Evolutionary conservation across 2,329 filamentous ascomycete genomes (phyloP).

Genomic region (Exophiala viscosa): DNA sequence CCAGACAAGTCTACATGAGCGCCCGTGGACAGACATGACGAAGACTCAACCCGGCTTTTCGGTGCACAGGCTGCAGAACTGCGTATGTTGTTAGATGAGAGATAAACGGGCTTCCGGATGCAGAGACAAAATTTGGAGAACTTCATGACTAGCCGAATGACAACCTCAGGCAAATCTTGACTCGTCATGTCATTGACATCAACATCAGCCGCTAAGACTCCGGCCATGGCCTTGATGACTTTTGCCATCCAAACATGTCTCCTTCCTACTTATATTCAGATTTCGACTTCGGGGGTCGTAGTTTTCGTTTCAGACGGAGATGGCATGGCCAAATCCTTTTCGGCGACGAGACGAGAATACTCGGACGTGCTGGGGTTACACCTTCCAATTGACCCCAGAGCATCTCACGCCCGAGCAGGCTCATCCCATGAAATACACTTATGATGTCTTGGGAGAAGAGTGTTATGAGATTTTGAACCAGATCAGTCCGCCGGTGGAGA

Average conservation of each 20-base stretch:
- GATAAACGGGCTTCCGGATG: background rate
- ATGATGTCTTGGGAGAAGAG: constrained; percentile 65
- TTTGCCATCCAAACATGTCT: background rate
- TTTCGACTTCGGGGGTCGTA: background rate
- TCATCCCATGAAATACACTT: constrained; percentile 59
- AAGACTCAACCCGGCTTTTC: background rate
- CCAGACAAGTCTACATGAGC: constrained; percentile 1
- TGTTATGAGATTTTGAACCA: constrained; percentile 62
- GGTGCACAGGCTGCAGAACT: too few species aligned
- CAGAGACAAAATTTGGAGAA: background rate
- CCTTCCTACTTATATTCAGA: background rate
- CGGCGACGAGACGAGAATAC: constrained; percentile 28
- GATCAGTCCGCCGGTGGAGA: constrained; percentile 48
- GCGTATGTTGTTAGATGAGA: background rate
- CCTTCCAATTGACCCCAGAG: constrained; percentile 64
- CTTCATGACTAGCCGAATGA: constrained; percentile 9
- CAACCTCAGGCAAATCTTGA: background rate
- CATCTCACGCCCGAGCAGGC: constrained; percentile 61
- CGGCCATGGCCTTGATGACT: background rate
- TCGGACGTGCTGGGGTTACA: constrained; percentile 57
- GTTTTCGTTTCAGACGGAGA: constrained; percentile 4
- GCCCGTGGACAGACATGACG: constrained; percentile 1
- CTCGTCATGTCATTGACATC: constrained; percentile 12
- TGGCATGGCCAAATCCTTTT: constrained; percentile 34
- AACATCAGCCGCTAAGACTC: constrained; percentile 1